These are phyloP conservation scores for Penicillium palitans DNA, from an alignment of 2,329 filamentous ascomycete species.

Conservation along the genomic window DNA sequence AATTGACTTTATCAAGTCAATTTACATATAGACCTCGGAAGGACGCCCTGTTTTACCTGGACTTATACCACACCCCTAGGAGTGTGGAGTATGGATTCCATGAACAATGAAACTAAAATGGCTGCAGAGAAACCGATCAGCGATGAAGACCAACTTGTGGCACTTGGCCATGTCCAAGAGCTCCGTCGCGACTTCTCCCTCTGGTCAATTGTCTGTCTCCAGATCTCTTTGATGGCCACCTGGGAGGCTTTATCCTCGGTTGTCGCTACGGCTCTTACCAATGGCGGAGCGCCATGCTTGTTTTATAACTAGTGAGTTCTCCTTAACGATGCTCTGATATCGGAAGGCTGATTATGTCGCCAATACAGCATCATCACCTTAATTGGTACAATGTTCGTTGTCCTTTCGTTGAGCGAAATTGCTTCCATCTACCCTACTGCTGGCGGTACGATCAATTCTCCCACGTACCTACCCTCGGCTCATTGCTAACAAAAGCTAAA, in stretches of 20 bases:
- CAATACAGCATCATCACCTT: slow-evolving; percentile 43
- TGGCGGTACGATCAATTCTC: slow-evolving; percentile 15
- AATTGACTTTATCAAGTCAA: neutral
- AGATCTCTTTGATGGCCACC: slow-evolving; percentile 53
- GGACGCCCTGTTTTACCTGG: neutral
- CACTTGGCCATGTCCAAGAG: slow-evolving; percentile 29
- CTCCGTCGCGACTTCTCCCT: slow-evolving; percentile 44
- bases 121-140: slow-evolving; percentile 16
- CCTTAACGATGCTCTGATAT: neutral
- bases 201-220: slow-evolving; percentile 46
- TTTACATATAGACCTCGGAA: neutral
- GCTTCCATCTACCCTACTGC: slow-evolving; percentile 37
- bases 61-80: neutral
- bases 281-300: slow-evolving; percentile 43
- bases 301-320: slow-evolving; percentile 24
- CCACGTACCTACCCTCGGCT: neutral
- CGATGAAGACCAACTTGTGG: slow-evolving; percentile 26
- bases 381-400: slow-evolving; percentile 43
- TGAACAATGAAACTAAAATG: slow-evolving; percentile 9
- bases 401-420: slow-evolving; percentile 44
- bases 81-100: slow-evolving; percentile 10
- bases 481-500: slow-evolving; percentile 10
- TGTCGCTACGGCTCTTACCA: slow-evolving; percentile 45
- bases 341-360: neutral
- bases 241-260: slow-evolving; percentile 54